Evolutionary conservation across 352 stramenopile genomes (phyloP), one percentile per base, ranked within the genome.

Genomic region (Elongisporangium anandrum): DNA sequence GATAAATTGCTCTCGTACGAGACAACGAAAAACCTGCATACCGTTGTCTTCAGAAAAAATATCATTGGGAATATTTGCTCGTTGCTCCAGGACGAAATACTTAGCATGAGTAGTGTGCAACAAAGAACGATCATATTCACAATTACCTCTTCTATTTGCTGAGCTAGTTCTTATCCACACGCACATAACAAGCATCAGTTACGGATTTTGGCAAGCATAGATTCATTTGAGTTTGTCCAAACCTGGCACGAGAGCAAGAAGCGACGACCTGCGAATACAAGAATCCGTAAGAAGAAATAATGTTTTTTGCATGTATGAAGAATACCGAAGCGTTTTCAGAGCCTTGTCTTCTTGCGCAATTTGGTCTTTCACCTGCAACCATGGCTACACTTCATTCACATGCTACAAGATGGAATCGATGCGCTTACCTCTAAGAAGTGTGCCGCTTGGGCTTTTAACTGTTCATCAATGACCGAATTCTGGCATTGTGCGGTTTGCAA

Each of bases 401-500:
- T 15, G 34, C 10, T 45, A 45, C 34, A 45, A 12, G 17, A 45
- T 15, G 34, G 34, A 12, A 5, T 45, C 17, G 1, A 2, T 17
- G 12, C 34, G 17, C 34, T 45, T 3, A 17, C 34, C 34, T 45
- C 34, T 45, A 45, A 17, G 34, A 12, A 45, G 2, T 45, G 34
- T 4, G 34, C 34, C 17, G 16, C 34, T 16, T 45, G 34, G 5
- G 9, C 3, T 45, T 45, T 45, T 17, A 62, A 24, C 38, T 20
- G 7, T 0, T 13, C 39, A n/a, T 52, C 19, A 9, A 57, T 9
- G 3, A 55, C 13, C 19, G n/a, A 16, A 22, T 57, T 55, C 50
- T 62, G 38, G 23, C 48, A 20, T 8, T 39, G 24, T 49, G 49
- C 57, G 8, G 56, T 26, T 22, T 50, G 49, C 48, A 62, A 12